Evolutionary conservation across 2,329 filamentous ascomycete genomes (phyloP).

Genomic region (Trichoderma oligosporum): DNA sequence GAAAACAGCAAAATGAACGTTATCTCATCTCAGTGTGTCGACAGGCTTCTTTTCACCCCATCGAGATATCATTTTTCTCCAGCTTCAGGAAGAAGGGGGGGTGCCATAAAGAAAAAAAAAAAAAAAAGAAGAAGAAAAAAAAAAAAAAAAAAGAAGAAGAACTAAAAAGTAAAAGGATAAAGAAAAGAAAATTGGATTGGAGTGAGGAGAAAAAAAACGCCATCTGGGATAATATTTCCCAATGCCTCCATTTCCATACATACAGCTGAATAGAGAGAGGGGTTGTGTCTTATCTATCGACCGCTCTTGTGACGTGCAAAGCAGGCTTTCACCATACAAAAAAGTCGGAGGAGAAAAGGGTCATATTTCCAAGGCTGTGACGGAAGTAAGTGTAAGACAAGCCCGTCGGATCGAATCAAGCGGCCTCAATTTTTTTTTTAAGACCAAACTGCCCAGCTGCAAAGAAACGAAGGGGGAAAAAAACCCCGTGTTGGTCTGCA

Average conservation of each 20-base stretch:
- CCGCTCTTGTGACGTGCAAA: background rate
- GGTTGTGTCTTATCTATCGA: constrained; percentile 10
- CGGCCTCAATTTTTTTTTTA: background rate
- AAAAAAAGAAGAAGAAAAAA: background rate
- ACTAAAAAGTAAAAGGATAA: background rate
- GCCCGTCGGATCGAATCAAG: constrained; percentile 5
- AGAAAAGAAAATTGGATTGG: background rate
- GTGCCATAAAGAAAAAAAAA: no score
- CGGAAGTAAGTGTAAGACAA: constrained; percentile 4
- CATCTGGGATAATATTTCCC: background rate
- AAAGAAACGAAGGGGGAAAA: background rate
- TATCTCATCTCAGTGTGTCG: no score
- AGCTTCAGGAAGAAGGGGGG: background rate
- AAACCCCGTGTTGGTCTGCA: background rate
- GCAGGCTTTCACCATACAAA: background rate
- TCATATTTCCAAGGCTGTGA: constrained; percentile 5
- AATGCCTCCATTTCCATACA: background rate
- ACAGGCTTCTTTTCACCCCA: no score
- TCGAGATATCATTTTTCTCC: no score
- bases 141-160: background rate
- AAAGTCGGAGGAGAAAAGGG: constrained; percentile 13
- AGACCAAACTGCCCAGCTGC: background rate
- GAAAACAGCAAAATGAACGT: no score
- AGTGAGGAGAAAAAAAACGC: background rate
- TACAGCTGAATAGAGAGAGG: background rate